These are phyloP conservation scores for Pisolithus marmoratus DNA, from an alignment of 768 basidiomycete genomes.

Conservation along the genomic window DNA sequence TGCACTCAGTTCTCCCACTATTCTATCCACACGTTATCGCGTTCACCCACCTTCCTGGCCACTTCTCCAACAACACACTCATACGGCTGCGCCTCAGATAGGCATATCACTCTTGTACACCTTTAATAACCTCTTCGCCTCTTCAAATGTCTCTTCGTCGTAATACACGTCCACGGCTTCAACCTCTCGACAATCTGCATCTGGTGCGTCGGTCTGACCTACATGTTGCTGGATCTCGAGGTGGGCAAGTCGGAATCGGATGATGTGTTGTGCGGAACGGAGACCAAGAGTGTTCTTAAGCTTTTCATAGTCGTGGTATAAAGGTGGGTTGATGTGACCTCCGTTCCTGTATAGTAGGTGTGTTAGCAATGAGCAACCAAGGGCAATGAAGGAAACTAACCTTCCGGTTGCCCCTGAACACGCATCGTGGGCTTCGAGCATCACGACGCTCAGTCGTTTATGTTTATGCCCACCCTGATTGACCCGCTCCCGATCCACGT, in stretches of 20 bases:
- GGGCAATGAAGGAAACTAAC: constrained; percentile 20
- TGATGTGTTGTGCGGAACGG: constrained; percentile 33
- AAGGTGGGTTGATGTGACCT: constrained; percentile 45
- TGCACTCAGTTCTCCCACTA: background rate
- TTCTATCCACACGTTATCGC: background rate
- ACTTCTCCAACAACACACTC: constrained; percentile 26
- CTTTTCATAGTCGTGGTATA: constrained; percentile 40
- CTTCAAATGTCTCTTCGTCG: constrained; percentile 24
- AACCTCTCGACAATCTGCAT: constrained; percentile 27
- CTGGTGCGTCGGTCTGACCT: constrained; percentile 23
- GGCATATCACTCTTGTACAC: constrained; percentile 48
- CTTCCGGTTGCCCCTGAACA: constrained; percentile 51
- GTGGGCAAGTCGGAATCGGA: constrained; percentile 38
- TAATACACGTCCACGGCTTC: constrained; percentile 32
- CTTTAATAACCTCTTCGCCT: constrained; percentile 39
- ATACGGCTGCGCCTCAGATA: constrained; percentile 32
- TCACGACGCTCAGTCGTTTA: constrained; percentile 34
- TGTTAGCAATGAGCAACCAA: background rate
- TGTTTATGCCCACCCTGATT: constrained; percentile 1
- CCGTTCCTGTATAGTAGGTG: constrained; percentile 34
- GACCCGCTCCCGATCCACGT: constrained; percentile 18
- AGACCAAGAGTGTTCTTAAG: constrained; percentile 35
- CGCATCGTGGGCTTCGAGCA: constrained; percentile 57
- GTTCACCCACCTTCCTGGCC: constrained; percentile 29
- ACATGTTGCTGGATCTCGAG: constrained; percentile 26